Percentiles rank a stretch among this genome's conserved stretches.
These are phyloP conservation scores for Sphaerobolus stellatus DNA, from an alignment of 1,284 basidiomycete species.

Conservation along the genomic window DNA sequence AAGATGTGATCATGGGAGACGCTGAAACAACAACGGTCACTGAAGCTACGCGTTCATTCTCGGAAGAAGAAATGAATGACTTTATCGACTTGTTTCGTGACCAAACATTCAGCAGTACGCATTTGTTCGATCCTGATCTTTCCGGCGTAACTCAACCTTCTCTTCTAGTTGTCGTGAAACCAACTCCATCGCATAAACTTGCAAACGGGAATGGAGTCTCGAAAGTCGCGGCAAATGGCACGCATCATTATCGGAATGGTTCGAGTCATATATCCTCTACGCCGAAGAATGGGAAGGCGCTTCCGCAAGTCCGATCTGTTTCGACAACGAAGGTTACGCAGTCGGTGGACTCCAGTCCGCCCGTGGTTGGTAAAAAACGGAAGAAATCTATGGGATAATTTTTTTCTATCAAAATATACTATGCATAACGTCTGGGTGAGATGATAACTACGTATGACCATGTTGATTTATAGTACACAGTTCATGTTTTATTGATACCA, in stretches of 20 bases:
- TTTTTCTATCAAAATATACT: too few relatives aligned
- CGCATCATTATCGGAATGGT: slow-evolving; percentile 21
- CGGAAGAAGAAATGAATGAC: slow-evolving; percentile 45
- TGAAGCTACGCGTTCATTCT: slow-evolving; percentile 35
- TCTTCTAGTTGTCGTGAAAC: background rate
- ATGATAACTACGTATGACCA: too few relatives aligned
- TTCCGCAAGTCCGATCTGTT: slow-evolving; percentile 13
- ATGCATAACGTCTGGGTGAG: too few relatives aligned
- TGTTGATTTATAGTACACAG: too few relatives aligned
- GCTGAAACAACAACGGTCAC: slow-evolving; percentile 12
- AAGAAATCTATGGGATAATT: slow-evolving; percentile 34
- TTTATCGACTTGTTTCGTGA: slow-evolving; percentile 52
- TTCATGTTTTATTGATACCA: too few relatives aligned
- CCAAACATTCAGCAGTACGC: slow-evolving; percentile 42
- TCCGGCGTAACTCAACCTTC: slow-evolving; percentile 10
- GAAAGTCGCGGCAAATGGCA: slow-evolving; percentile 20
- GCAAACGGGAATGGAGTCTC: slow-evolving; percentile 26
- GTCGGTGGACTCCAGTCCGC: slow-evolving; percentile 17
- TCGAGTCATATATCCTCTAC: slow-evolving; percentile 22
- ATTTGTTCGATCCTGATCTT: slow-evolving; percentile 1
- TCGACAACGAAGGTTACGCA: slow-evolving; percentile 19
- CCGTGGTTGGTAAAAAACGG: slow-evolving; percentile 36
- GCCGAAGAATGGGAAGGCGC: slow-evolving; percentile 37
- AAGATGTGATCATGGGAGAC: slow-evolving; percentile 44
- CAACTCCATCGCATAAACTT: background rate